These are phyloP conservation scores for Ascomycota sp. DNA, from an alignment of 2,329 filamentous ascomycete species.

Conservation along the genomic window DNA sequence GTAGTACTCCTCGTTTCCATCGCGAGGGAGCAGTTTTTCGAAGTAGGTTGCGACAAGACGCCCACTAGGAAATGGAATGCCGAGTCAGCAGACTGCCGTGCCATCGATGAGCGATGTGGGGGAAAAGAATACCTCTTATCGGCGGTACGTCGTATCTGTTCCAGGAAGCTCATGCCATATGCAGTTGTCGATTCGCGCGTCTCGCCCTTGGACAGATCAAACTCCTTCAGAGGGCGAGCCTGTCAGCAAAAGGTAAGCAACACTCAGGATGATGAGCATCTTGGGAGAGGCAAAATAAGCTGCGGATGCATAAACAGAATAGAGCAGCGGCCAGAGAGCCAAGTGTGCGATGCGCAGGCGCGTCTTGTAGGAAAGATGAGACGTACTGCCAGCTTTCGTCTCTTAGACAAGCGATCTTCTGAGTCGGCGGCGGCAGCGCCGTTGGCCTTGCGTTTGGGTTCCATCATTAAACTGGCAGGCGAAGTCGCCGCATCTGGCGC, in stretches of 20 bases:
- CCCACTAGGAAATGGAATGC: constrained; percentile 26
- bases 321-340: no score
- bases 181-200: constrained; percentile 47
- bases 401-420: constrained; percentile 33
- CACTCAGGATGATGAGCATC: background rate
- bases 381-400: constrained; percentile 31
- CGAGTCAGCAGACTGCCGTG: constrained; percentile 3
- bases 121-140: constrained; percentile 54
- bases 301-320: no score
- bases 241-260: background rate
- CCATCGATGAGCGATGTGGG: background rate
- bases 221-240: constrained; percentile 10
- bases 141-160: constrained; percentile 52
- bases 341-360: background rate
- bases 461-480: constrained; percentile 20
- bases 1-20: constrained; percentile 56
- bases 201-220: constrained; percentile 35
- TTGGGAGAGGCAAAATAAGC: no score
- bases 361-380: background rate
- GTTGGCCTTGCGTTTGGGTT: constrained; percentile 36
- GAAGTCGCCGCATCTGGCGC: constrained; percentile 8
- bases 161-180: constrained; percentile 52
- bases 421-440: constrained; percentile 22
- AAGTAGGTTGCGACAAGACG: constrained; percentile 58
- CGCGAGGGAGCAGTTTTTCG: constrained; percentile 45